Evolutionary conservation across 2,329 filamentous ascomycete species (phyloP), one percentile per base, ranked within the genome.

Genomic region (Diaporthe sp.): DNA sequence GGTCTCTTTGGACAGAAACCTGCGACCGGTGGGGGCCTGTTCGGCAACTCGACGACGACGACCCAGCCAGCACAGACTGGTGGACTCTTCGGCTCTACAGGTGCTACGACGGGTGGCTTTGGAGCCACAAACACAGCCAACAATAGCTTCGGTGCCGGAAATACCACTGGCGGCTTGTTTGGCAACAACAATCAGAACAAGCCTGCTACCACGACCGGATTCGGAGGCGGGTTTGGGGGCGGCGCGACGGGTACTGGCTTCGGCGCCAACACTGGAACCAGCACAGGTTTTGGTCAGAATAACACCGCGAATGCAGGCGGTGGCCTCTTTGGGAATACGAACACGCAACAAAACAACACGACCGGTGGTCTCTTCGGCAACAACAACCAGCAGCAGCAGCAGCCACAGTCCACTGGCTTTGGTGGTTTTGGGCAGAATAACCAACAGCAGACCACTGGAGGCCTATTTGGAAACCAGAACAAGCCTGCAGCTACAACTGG

Each of bases 351-450:
- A 12, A 87, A 86, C 76, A 80, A 78, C 25, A 79, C 81, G 47
- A 82, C 81, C 42, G 78, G 81, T 45, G 81, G 74, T 47, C 71
- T 75, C 40, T 75, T 76, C 55, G 75, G 75, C 72, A 66, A 33
- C 13, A 68, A 45, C 42, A 72, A 58, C 35, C 55, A 72, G 6
- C 61, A 84, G 85, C 61, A 84, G 85, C 17, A 80, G 85, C 17
- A 80, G 88, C 30, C 89, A 90, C 76, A 88, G 87, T 77, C 78
- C 42, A 72, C 72, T 60, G 78, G 75, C 3, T 77, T 83, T 57
- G 80, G 81, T 67, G 81, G 77, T 7, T 87, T 88, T 75, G 86
- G 85, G 28, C 82, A 82, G 45, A 83, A 81, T 75, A 83, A 80
- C 30, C 86, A 87, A 76, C 83, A 82, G 74, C 78, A 85, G 75